A percentile compares a stretch with the other conserved stretches of the same genome.
Conservation (phyloP, 768 basidiomycete genomes). For the Lyophyllum decastes region DNA sequence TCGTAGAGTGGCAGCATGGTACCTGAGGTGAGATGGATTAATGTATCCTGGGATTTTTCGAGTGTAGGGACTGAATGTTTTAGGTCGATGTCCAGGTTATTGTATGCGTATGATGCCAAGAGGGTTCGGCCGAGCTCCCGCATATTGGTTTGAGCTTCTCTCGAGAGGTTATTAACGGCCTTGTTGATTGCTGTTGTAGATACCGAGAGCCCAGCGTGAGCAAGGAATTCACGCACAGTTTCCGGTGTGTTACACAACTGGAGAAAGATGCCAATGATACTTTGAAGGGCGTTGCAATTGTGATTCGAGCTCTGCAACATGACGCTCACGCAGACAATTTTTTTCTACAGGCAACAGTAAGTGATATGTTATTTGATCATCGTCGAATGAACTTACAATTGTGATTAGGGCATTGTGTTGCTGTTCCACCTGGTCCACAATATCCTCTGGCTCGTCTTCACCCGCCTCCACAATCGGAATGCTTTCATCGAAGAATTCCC, state of each 20-base stretch:
- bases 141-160: conserved; percentile 17
- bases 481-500: conserved; percentile 3
- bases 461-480: conserved; percentile 4
- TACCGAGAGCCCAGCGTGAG: conserved; percentile 28
- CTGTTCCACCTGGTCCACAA: not conserved
- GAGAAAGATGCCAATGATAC: conserved; percentile 29
- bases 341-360: conserved; percentile 17
- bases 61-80: conserved; percentile 18
- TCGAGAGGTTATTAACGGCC: conserved; percentile 22
- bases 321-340: conserved; percentile 19
- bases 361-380: not conserved
- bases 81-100: conserved; percentile 49
- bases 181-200: conserved; percentile 23
- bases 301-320: conserved; percentile 23
- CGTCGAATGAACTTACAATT: not conserved
- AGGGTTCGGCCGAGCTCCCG: conserved; percentile 22
- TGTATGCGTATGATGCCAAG: conserved; percentile 31
- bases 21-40: conserved; percentile 33
- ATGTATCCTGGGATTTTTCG: conserved; percentile 23
- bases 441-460: conserved; percentile 2
- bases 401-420: not conserved
- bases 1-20: conserved; percentile 28
- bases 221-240: conserved; percentile 26
- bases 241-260: conserved; percentile 27
- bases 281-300: conserved; percentile 24